Evolutionary conservation across 345 rosid species (phyloP), one percentile per base, ranked within the genome.

Genomic region (Eucalyptus fibrosa): DNA sequence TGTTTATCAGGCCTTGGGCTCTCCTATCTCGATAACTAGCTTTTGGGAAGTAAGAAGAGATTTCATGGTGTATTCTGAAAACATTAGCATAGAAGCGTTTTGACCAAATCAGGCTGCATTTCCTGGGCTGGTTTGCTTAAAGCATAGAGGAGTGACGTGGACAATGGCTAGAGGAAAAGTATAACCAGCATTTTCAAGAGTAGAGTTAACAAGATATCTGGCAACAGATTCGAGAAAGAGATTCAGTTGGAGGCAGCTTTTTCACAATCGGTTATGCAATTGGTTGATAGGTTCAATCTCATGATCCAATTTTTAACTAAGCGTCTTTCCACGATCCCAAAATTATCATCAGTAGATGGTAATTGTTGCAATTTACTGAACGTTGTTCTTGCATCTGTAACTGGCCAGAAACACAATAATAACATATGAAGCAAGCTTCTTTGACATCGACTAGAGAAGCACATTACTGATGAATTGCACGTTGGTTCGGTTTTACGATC

Each of bases 401-500:
- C 30, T 21, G 47, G 83, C 28, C 30, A 37, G 24, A 21, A 12
- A 40, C 83, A 11, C 16, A 37, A 77, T 77, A 42, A 21, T 37
- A 77, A 37, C 47, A 77, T 28, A 37, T 2, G 16, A 12, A 77
- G 83, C 5, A 77, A 21, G 83, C 45, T 77, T 40, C 12, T 77
- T 77, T 77, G 45, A 77, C 9, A 13, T 77, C 1, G 83, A 77
- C 42, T 77, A 77, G 40, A 12, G 56, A 34, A 87, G 30, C 59
- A 67, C 28, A 86, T 89, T 95, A 97, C 98, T 91, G 97, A 94
- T 51, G 96, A 90, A 88, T 93, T 53, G 86, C 95, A 97, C 19
- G 92, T 93, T 28, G 98, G 99, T n/a, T 90, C 47, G 49, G 91
- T 56, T 85, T 89, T 86, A 81, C 89, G 89, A 69, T 90, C 93